Conservation (phyloP, 371 early-diverging fungal genomes). For the Chytridiales sp. region DNA sequence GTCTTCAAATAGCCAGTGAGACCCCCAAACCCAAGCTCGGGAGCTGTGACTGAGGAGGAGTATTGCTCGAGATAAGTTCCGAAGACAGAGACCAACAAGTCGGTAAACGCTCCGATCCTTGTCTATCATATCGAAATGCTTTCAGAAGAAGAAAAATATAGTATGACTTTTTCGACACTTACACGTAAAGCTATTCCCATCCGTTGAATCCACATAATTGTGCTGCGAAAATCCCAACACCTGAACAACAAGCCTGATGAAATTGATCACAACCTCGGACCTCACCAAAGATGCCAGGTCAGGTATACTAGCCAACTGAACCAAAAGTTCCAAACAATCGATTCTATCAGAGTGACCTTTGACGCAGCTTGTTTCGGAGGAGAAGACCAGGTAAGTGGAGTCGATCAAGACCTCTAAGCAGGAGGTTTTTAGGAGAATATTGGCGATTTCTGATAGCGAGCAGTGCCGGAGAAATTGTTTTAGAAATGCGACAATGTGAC, state of each 20-base stretch:
- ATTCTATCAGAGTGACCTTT: slow-evolving; percentile 15
- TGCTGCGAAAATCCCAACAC: slow-evolving; percentile 29
- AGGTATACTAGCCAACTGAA: slow-evolving; percentile 13
- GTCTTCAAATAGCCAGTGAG: slow-evolving; percentile 34
- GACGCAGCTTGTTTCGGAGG: slow-evolving; percentile 10
- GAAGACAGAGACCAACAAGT: slow-evolving; percentile 20
- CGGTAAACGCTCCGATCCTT: slow-evolving; percentile 33
- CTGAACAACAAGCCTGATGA: slow-evolving; percentile 29
- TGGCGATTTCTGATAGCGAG: slow-evolving; percentile 6
- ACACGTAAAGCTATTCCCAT: slow-evolving; percentile 35
- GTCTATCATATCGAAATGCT: too few species aligned
- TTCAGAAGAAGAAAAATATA: too few species aligned
- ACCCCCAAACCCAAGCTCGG: slow-evolving; percentile 29
- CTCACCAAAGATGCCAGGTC: slow-evolving; percentile 9
- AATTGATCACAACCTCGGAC: slow-evolving; percentile 12
- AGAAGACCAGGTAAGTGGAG: slow-evolving; percentile 25
- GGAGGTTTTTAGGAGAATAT: slow-evolving; percentile 1
- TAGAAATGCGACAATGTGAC: slow-evolving; percentile 22
- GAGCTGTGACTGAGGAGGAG: slow-evolving; percentile 6
- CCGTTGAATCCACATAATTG: slow-evolving; percentile 17
- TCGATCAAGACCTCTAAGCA: slow-evolving; percentile 15
- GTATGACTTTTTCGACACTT: too few species aligned
- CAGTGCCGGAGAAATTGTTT: background rate
- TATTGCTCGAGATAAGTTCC: slow-evolving; percentile 28
- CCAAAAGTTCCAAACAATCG: slow-evolving; percentile 20